These are phyloP conservation scores for Diutina mesorugosa DNA, from an alignment of 1,139 yeast species.

Conservation along the genomic window DNA sequence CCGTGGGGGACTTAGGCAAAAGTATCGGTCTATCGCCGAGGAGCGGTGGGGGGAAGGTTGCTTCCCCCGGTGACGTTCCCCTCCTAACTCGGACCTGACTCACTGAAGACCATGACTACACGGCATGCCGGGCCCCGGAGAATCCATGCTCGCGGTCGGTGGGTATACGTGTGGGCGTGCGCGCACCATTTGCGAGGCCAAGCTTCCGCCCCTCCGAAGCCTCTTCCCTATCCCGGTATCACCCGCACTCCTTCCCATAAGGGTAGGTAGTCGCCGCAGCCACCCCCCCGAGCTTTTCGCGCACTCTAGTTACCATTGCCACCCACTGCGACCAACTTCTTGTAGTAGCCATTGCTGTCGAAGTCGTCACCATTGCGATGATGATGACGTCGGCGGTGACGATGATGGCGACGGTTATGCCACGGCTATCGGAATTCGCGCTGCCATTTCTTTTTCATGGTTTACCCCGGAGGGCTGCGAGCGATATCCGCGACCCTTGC, in stretches of 20 bases:
- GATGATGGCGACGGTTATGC: too few relatives aligned
- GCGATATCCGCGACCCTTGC: neutral
- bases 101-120: neutral
- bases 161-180: neutral
- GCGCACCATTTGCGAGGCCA: neutral
- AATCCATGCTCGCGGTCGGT: too few relatives aligned
- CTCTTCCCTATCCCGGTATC: neutral
- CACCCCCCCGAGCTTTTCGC: too few relatives aligned
- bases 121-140: neutral
- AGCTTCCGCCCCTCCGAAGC: neutral
- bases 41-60: neutral
- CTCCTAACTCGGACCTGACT: neutral
- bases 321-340: too few relatives aligned
- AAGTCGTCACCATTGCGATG: too few relatives aligned
- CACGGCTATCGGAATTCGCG: neutral
- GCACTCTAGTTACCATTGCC: neutral
- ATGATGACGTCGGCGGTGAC: too few relatives aligned
- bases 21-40: neutral
- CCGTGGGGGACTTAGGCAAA: too few relatives aligned
- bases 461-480: neutral
- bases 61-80: neutral
- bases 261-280: neutral
- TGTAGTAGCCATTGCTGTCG: too few relatives aligned
- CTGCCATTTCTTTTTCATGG: neutral
- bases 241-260: neutral